Evolutionary conservation across 768 basidiomycete species (phyloP).

Genomic region (Mycena venus): DNA sequence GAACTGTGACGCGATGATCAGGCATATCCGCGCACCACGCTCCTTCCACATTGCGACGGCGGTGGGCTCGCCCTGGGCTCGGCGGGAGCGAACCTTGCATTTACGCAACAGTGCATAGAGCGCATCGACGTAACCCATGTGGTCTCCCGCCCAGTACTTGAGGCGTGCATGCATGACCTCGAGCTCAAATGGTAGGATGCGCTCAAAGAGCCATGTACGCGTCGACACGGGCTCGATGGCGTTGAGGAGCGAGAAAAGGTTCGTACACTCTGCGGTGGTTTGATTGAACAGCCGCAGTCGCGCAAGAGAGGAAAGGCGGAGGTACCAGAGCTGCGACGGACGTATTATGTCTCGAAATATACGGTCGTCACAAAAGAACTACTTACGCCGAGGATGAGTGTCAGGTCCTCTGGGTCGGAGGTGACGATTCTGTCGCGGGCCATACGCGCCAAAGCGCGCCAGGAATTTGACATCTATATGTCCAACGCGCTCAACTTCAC

Average conservation of each 20-base stretch:
- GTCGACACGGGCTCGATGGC: constrained; percentile 65
- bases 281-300: constrained; percentile 90
- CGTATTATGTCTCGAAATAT: not conserved
- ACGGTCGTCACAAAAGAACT: not conserved
- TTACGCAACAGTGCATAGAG: constrained; percentile 71
- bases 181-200: constrained; percentile 70
- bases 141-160: constrained; percentile 87
- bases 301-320: constrained; percentile 83
- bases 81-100: constrained; percentile 68
- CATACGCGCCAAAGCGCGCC: constrained; percentile 88
- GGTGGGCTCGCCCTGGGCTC: constrained; percentile 51
- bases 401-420: constrained; percentile 77
- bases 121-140: constrained; percentile 84
- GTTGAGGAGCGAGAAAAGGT: constrained; percentile 80
- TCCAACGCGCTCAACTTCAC: constrained; percentile 57
- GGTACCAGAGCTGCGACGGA: constrained; percentile 78
- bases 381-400: constrained; percentile 76
- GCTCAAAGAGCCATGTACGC: constrained; percentile 71
- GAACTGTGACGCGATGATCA: constrained; percentile 87
- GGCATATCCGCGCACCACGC: constrained; percentile 77
- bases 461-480: constrained; percentile 92
- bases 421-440: constrained; percentile 83
- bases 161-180: constrained; percentile 81
- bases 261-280: constrained; percentile 86
- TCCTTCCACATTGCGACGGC: constrained; percentile 85